phyloP scores from a whole-genome alignment of 805 yeast genomes.

The Maudiozyma serrabonitensis region DNA sequence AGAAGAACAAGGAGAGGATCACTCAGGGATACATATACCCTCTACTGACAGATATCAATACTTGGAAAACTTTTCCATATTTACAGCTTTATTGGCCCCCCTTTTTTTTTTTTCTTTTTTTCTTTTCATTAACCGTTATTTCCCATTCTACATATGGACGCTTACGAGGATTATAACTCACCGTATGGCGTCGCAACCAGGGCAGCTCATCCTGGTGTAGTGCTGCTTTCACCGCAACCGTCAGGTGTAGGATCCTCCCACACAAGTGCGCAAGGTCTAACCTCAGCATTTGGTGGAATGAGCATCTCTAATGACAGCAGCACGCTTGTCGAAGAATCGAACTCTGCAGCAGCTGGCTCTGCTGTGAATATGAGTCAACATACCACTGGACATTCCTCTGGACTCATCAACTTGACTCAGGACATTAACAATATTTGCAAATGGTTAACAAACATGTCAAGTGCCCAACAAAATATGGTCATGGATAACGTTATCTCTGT shows the following conservation, averaged over 20 bases:
- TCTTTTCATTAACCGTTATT: neutral
- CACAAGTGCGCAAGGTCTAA: no score
- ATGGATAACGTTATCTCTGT: constrained; percentile 44
- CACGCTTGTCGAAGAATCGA: no score
- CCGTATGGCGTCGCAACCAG: constrained; percentile 11
- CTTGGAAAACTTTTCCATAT: neutral
- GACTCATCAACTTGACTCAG: constrained; percentile 32
- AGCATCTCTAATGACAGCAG: no score
- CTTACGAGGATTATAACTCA: constrained; percentile 2
- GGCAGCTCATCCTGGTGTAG: constrained; percentile 36
- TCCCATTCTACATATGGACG: neutral
- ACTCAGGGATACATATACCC: no score
- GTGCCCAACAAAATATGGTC: constrained; percentile 44
- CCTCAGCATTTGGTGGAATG: no score
- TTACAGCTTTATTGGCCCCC: neutral
- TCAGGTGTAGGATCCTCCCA: constrained; percentile 3
- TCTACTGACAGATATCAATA: no score
- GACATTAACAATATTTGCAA: constrained; percentile 42
- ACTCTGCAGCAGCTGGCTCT: neutral
- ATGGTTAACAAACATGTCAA: constrained; percentile 42
- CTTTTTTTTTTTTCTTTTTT: neutral
- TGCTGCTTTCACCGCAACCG: constrained; percentile 28
- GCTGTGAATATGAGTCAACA: neutral
- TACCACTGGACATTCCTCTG: neutral
- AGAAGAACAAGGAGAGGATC: no score